Conservation (phyloP, 768 basidiomycete genomes). For the Leccinum barrowsii region DNA sequence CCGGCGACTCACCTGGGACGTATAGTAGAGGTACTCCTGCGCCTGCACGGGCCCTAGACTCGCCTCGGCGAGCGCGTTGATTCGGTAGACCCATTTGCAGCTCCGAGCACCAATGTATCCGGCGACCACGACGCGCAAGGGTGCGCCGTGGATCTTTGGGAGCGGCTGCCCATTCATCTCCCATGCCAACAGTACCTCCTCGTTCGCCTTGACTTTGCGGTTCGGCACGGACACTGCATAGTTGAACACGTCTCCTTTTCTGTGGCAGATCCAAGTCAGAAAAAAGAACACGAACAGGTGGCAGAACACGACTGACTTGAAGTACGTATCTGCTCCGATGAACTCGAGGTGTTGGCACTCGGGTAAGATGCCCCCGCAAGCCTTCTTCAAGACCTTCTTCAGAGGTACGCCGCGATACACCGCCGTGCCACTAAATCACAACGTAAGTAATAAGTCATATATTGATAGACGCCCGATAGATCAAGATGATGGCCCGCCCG, state of each 20-base stretch:
- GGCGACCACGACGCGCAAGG: slow-evolving; percentile 47
- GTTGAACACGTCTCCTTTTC: slow-evolving; percentile 37
- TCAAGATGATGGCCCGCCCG: not conserved
- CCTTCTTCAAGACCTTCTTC: slow-evolving; percentile 51
- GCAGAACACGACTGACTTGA: slow-evolving; percentile 37
- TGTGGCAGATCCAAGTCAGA: slow-evolving; percentile 10
- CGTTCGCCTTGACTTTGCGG: slow-evolving; percentile 44
- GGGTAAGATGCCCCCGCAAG: slow-evolving; percentile 47
- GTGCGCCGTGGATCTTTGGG: slow-evolving; percentile 49
- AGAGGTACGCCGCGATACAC: slow-evolving; percentile 51
- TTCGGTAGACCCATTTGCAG: slow-evolving; percentile 51
- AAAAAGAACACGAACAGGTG: not conserved
- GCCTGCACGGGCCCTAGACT: slow-evolving; percentile 51
- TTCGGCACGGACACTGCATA: slow-evolving; percentile 49
- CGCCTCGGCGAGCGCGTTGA: slow-evolving; percentile 47
- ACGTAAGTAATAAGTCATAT: not conserved
- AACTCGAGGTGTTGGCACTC: slow-evolving; percentile 52
- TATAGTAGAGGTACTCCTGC: slow-evolving; percentile 54
- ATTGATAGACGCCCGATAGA: not conserved
- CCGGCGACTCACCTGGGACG: slow-evolving; percentile 39
- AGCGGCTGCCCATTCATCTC: slow-evolving; percentile 25
- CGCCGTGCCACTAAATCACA: slow-evolving; percentile 41
- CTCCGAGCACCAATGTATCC: slow-evolving; percentile 55
- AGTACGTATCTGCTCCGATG: slow-evolving; percentile 56
- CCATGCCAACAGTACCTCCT: slow-evolving; percentile 39